Base-by-base conservation (phyloP, 257 asterid genomes). In the Capsicum rhomboideum region DNA sequence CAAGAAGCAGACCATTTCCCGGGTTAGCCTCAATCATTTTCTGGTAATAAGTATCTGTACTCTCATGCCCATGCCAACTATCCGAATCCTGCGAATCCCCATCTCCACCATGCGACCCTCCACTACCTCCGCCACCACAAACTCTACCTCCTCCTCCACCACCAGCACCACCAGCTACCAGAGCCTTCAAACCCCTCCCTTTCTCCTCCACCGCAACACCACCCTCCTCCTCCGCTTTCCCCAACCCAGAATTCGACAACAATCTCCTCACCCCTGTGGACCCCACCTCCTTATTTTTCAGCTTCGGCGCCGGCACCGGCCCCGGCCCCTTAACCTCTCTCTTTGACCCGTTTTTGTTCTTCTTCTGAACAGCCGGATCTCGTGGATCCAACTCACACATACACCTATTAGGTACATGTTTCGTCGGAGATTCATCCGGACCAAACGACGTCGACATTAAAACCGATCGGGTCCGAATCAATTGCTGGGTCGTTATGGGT, bases 21-120 rank as follows among this genome's bases (percentile, higher is more conserved):
- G 97, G 98, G 82, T 95, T 92, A 7, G 97, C 95, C 80, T 86
- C 87, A 2, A 95, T 90, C 99, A 95, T 95, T 82, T 44, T 91
- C 91, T 90, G 94, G 86, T 94, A 95, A 82, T 94, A 93, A 6
- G 91, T 88, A 0, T 94, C 91, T 1, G 92, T 91, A 59, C 85
- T 89, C 42, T 92, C 91, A 78, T 88, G 89, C 82, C 94, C 93
- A 59, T 82, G 87, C 96, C 95, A 88, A 44, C 89, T 83, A 14
- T 91, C 91, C 31, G 97, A 90, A 88, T 91, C 92, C 11, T 86
- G 81, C 6, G 90, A 82, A 46, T 66, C 83, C 63, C 94, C 94
- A 12, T 93, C 94, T 52, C 91, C 90, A 4, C 29, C 61, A 50
- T 90, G 84, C 4, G 87, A 82, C 0, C 86, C 88, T 10, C 84